These are phyloP conservation scores for Amphicarpaea edgeworthii DNA, from an alignment of 306 rosid species.

Conservation along the genomic window DNA sequence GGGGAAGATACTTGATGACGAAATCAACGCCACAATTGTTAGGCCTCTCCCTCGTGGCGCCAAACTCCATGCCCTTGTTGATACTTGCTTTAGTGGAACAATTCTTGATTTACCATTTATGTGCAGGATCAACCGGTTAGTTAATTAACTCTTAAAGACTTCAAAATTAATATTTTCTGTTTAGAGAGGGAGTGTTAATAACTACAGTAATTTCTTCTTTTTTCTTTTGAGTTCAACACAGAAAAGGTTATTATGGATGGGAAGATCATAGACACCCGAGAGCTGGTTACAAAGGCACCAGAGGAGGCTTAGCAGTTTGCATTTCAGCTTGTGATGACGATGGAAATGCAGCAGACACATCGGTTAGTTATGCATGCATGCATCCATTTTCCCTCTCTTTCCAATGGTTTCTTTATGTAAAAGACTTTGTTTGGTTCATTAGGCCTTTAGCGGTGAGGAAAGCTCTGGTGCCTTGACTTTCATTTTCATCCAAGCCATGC, in stretches of 20 bases:
- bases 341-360: conserved; percentile 57
- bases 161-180: too few relatives aligned
- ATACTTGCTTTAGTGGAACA: conserved; percentile 71
- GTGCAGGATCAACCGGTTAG: conserved; percentile 65
- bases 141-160: too few relatives aligned
- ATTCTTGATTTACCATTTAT: conserved; percentile 66
- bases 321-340: conserved; percentile 62
- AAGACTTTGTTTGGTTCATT: conserved; percentile 13
- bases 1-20: conserved; percentile 71
- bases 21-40: conserved; percentile 66
- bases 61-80: conserved; percentile 70
- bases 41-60: conserved; percentile 67
- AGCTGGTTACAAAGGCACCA: conserved; percentile 59
- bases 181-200: too few relatives aligned
- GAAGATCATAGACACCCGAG: conserved; percentile 46
- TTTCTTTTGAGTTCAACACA: conserved; percentile 29
- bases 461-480: conserved; percentile 72
- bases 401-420: neutral
- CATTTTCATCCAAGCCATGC: conserved; percentile 66
- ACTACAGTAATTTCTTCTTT: conserved; percentile 6
- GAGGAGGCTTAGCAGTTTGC: conserved; percentile 61
- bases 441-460: conserved; percentile 60
- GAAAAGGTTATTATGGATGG: conserved; percentile 58
- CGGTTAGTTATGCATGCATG: conserved; percentile 47
- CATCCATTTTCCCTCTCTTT: neutral